Conservation (phyloP, 352 stramenopile genomes). For the Paralagenidium karlingii region DNA sequence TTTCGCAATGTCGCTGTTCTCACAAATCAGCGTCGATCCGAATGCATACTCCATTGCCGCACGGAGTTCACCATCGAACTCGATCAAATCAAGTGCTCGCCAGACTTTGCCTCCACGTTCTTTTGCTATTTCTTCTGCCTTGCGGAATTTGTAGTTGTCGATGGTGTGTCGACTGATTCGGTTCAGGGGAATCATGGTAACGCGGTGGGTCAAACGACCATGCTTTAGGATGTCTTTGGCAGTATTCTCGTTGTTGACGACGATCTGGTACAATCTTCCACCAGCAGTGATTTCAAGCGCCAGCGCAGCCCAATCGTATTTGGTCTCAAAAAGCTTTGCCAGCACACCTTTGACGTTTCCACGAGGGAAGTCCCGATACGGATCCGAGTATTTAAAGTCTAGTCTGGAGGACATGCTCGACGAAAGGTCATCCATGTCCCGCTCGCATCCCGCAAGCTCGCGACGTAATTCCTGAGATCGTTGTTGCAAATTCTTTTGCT, state of each 20-base stretch:
- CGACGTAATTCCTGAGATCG: constrained; percentile 46
- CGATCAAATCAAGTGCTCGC: constrained; percentile 94
- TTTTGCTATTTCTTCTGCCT: constrained; percentile 72
- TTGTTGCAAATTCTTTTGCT: constrained; percentile 53
- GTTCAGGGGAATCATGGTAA: constrained; percentile 99
- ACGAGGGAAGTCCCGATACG: constrained; percentile 90
- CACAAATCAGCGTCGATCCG: constrained; percentile 96
- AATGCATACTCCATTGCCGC: constrained; percentile 98
- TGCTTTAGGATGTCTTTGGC: constrained; percentile 97
- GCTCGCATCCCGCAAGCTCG: constrained; percentile 49
- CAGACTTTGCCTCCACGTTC: constrained; percentile 84
- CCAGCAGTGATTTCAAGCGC: constrained; percentile 97
- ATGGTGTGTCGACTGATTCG: constrained; percentile 87
- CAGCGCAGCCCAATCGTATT: constrained; percentile 87
- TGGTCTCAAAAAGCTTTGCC: constrained; percentile 92
- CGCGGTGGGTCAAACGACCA: constrained; percentile 90
- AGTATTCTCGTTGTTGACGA: constrained; percentile 98
- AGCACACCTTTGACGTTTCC: constrained; percentile 96
- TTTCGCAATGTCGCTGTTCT: constrained; percentile 86
- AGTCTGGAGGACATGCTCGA: constrained; percentile 92
- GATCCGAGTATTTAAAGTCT: constrained; percentile 94
- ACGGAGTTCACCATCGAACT: constrained; percentile 91
- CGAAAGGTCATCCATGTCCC: constrained; percentile 87
- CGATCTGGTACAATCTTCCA: constrained; percentile 97
- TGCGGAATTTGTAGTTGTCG: constrained; percentile 59